Evolutionary conservation across 108 stramenopile species (phyloP), one percentile per base, ranked within the genome.

Genomic region (Skeletonema potamos): DNA sequence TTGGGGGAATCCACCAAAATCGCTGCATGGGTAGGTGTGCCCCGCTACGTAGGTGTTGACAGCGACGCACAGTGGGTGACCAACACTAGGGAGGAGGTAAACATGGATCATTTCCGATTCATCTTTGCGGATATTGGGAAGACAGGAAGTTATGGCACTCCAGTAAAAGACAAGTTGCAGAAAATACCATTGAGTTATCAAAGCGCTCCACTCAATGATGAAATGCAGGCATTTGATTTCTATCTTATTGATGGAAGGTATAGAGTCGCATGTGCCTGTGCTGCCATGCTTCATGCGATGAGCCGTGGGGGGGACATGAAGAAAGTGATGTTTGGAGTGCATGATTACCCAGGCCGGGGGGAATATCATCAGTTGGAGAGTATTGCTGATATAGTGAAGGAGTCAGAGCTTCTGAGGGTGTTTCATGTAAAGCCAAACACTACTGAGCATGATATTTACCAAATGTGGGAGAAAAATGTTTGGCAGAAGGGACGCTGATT

Each of bases 161-260:
- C 85, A 13, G 15, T 12, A 29, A 27, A 71, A 24, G 30, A 57
- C 6, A 13, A 29, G n/a, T 18, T 81, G 43, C 30, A 54, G 4
- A 86, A 86, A 56, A 60, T 59, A 1, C 32, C 51, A 0, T 58
- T 58, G 15, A 54, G 77, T 41, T 86, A 84, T 70, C 73, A 76
- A 22, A 65, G 73, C 1, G 54, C 76, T 18, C 75, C 85, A 2
- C 33, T 86, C 46, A 15, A 66, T 24, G 24, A 20, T 11, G 85
- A 86, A 46, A 17, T 36, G 24, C 15, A 60, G 34, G 70, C 85
- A 13, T 86, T 86, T 59, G 85, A 86, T 70, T 74, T 77, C 5
- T 86, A 86, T 33, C 30, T 84, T 32, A 82, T 86, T 15, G 85
- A 86, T 73, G 85, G 85, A 27, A 63, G 82, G 33, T 83, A 66